phyloP scores from a whole-genome alignment of 2,329 filamentous ascomycete genomes.

The Trichoderma koningii region DNA sequence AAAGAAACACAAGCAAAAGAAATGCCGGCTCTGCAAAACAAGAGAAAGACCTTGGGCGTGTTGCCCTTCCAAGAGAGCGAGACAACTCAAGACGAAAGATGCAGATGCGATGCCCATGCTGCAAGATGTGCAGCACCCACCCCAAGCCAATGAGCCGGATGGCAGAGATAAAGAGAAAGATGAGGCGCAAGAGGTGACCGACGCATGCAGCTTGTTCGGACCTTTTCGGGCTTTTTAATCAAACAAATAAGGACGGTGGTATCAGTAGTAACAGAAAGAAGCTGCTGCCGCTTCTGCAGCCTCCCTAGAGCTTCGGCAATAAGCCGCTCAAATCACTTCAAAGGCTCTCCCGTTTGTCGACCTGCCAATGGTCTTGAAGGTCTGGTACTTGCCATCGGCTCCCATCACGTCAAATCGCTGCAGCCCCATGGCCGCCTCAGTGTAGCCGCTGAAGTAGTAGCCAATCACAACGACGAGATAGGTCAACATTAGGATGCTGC shows the following conservation, averaged over 20 bases:
- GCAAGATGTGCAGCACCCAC: conserved; percentile 20
- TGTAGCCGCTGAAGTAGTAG: conserved; percentile 78
- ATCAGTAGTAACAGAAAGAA: neutral
- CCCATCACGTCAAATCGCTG: conserved; percentile 58
- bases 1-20: neutral
- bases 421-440: conserved; percentile 47
- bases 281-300: neutral
- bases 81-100: neutral
- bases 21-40: conserved; percentile 20
- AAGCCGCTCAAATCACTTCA: conserved; percentile 16
- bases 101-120: conserved; percentile 15
- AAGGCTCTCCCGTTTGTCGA: conserved; percentile 41
- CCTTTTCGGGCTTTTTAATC: neutral
- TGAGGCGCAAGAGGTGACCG: neutral
- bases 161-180: neutral
- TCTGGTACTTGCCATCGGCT: conserved; percentile 51
- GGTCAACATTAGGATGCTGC: conserved; percentile 87
- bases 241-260: neutral
- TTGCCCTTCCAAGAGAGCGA: neutral
- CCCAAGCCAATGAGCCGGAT: neutral
- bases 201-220: conserved; percentile 8
- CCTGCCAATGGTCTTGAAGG: conserved; percentile 57
- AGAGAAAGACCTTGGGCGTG: neutral
- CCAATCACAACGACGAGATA: conserved; percentile 91
- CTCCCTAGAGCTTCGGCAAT: conserved; percentile 6